These are phyloP conservation scores for Anaeromyces robustus DNA, from an alignment of 192 early-diverging fungal species.

Conservation along the genomic window DNA sequence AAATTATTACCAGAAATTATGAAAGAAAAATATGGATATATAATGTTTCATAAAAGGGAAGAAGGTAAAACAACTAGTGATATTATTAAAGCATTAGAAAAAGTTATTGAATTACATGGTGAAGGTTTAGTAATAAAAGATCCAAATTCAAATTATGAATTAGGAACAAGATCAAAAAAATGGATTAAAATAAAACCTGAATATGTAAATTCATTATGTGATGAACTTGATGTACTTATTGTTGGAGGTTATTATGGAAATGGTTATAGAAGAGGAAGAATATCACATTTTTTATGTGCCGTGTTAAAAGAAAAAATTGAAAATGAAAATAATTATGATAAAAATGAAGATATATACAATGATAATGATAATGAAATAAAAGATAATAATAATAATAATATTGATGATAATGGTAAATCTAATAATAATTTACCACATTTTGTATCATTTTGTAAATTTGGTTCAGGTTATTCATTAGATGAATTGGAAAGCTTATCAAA, in stretches of 20 bases:
- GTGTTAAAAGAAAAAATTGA: constrained; percentile 24
- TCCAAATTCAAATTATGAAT: constrained; percentile 34
- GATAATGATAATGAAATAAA: not conserved
- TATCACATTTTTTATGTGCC: constrained; percentile 43
- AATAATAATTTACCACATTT: not conserved
- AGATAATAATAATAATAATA: not conserved
- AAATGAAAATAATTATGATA: not conserved
- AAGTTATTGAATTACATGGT: constrained; percentile 22
- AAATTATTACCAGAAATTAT: constrained; percentile 30
- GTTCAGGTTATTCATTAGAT: constrained; percentile 45
- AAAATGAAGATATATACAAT: no score
- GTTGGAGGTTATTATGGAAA: constrained; percentile 47
- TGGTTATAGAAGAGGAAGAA: constrained; percentile 35
- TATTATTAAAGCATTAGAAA: constrained; percentile 37
- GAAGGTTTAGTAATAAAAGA: constrained; percentile 57
- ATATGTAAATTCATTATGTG: constrained; percentile 48
- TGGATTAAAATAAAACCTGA: constrained; percentile 76
- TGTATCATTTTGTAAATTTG: constrained; percentile 49
- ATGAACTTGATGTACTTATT: constrained; percentile 57
- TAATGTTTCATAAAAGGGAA: constrained; percentile 35
- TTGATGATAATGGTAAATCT: no score
- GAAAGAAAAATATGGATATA: constrained; percentile 23
- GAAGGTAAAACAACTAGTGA: constrained; percentile 34
- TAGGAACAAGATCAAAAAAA: constrained; percentile 23
- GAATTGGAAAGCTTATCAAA: constrained; percentile 42